A percentile compares a stretch with the other conserved stretches of the same genome.
These are phyloP conservation scores for Yamadazyma sp. DNA, from an alignment of 805 yeast genomes.

Conservation along the genomic window DNA sequence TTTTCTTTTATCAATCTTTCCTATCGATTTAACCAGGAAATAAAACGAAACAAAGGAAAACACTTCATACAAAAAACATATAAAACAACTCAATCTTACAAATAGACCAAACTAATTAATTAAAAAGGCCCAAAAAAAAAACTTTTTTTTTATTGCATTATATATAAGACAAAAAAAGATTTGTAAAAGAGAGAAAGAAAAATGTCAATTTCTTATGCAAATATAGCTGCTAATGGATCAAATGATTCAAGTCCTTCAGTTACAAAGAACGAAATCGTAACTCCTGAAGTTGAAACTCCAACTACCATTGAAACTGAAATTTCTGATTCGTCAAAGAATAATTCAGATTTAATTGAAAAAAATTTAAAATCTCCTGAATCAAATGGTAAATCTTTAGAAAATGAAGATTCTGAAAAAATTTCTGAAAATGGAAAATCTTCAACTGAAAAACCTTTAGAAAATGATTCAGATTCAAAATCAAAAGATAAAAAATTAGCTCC, in stretches of 20 bases:
- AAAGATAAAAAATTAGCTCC: slow-evolving; percentile 31
- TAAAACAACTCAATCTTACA: no score
- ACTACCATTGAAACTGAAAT: slow-evolving; percentile 2
- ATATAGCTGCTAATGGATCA: slow-evolving; percentile 38
- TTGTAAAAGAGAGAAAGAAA: no score
- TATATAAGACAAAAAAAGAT: no score
- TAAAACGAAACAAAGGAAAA: no score
- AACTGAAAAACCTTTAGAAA: slow-evolving; percentile 20
- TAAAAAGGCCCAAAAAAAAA: no score
- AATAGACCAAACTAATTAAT: no score
- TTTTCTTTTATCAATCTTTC: no score
- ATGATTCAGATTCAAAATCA: slow-evolving; percentile 1
- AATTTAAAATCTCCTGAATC: slow-evolving; percentile 3
- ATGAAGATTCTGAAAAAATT: neutral
- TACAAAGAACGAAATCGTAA: slow-evolving; percentile 4
- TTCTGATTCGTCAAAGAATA: neutral
- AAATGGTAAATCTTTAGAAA: neutral
- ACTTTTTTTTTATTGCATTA: no score
- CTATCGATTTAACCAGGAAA: no score
- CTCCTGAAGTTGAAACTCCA: slow-evolving; percentile 3
- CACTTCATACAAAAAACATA: no score
- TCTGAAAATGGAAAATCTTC: slow-evolving; percentile 1
- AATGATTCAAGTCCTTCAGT: slow-evolving; percentile 12
- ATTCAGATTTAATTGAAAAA: neutral
- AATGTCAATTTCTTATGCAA: slow-evolving; percentile 37